Percentiles rank a stretch among this genome's conserved stretches.
phyloP scores from a whole-genome alignment of 148 eudicot species.

The Chenopodium formosanum region DNA sequence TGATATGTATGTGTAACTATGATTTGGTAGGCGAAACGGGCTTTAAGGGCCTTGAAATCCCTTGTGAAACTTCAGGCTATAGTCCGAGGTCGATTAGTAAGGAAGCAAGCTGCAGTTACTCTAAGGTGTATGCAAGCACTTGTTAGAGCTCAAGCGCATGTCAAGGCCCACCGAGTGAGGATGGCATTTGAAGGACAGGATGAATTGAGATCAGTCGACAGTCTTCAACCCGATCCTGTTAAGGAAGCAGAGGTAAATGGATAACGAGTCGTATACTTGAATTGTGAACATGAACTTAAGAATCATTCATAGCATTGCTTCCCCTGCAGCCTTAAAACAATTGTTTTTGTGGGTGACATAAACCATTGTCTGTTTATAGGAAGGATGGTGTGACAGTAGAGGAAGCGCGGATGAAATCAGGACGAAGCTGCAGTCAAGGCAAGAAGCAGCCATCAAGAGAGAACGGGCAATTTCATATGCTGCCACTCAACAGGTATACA shows the following conservation, averaged over 20 bases:
- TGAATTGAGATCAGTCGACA: slow-evolving; percentile 16
- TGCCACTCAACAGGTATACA: slow-evolving; percentile 54
- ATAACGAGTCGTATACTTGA: background rate
- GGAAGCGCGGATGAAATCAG: slow-evolving; percentile 74
- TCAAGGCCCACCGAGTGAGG: slow-evolving; percentile 45
- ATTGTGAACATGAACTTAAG: background rate
- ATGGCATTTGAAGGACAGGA: slow-evolving; percentile 36
- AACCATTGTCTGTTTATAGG: slow-evolving; percentile 32
- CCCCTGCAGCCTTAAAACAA: background rate
- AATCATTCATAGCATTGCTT: background rate
- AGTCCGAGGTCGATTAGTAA: slow-evolving; percentile 76
- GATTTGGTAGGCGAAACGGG: slow-evolving; percentile 57
- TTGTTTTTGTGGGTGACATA: background rate
- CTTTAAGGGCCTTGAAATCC: slow-evolving; percentile 78
- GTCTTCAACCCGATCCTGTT: slow-evolving; percentile 42
- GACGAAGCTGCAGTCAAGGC: slow-evolving; percentile 75
- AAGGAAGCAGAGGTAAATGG: slow-evolving; percentile 61
- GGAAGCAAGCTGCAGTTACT: slow-evolving; percentile 85
- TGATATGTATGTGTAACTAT: background rate
- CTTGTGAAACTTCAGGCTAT: slow-evolving; percentile 83
- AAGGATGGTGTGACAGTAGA: slow-evolving; percentile 78
- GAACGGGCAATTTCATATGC: slow-evolving; percentile 76
- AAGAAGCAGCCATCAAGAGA: slow-evolving; percentile 71
- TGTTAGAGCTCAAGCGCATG: slow-evolving; percentile 77
- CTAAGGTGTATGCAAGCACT: slow-evolving; percentile 91